Evolutionary conservation across 78 protist species (phyloP), one percentile per base, ranked within the genome.

Genomic region (Dictyostelium intermedium): DNA sequence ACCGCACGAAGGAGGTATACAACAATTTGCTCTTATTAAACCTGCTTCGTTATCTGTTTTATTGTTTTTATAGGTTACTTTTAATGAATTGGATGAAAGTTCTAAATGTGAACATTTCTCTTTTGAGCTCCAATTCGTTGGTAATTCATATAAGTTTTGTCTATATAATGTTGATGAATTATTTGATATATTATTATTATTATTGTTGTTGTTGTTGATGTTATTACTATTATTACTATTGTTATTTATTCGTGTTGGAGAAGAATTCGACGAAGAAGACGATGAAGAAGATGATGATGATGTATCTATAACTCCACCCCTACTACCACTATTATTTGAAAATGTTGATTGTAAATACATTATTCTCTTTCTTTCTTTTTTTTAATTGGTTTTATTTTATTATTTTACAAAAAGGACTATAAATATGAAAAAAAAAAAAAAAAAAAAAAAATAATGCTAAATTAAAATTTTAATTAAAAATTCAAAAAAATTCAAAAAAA

Each of bases 21-120:
- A 93, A 56, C 23, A 5, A 72, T 95, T 85, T 18, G 97, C 91
- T 11, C 96, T 76, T 10, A 95, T 91, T 5, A 91, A 43, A 16
- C 91, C 96, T 13, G 98, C 98, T 27, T 97, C 96, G 2, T 35
- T 53, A 80, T 95, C 96, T 53, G 50, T 53, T 53, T 76, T 93
- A 16, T 85, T 84, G 2, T 60, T 77, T 14, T 63, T 74, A 73
- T 96, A 92, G 10, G 85, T 43, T 23, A 91, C 97, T 23, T 56
- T n/a, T n/a, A 70, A 30, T 7, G 35, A 30, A 41, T n/a, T 56
- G 23, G 82, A 18, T 47, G 85, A 32, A 63, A 95, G 18, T 11
- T 87, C 97, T 11, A 95, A 37, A 63, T 50, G 43, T 5, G n/a
- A 1, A 27, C 63, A 82, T 41, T 73, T 93, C 50, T 91, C 89